These are phyloP conservation scores for Solanum lycopersicoides DNA, from an alignment of 257 asterid genomes.

Conservation along the genomic window DNA sequence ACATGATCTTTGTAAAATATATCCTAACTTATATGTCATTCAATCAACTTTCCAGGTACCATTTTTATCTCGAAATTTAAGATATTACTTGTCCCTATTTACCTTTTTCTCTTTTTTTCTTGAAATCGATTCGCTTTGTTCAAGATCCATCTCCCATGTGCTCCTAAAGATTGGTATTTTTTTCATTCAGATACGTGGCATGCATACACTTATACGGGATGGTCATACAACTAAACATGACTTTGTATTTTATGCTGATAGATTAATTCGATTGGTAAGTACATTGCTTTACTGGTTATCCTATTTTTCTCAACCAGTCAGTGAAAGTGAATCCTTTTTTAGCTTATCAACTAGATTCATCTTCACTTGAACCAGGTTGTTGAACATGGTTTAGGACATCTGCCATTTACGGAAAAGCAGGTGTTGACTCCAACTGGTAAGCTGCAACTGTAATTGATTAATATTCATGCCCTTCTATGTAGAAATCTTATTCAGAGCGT, in stretches of 20 bases:
- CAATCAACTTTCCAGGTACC: conserved; percentile 96
- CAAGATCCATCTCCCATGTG: not conserved
- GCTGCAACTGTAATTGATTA: conserved; percentile 6
- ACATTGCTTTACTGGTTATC: not conserved
- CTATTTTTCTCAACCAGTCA: not conserved
- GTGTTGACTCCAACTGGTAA: conserved; percentile 96
- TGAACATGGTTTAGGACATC: conserved; percentile 99
- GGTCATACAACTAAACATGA: conserved; percentile 88
- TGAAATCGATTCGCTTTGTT: not conserved
- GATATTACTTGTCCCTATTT: not conserved
- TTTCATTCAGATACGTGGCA: conserved; percentile 84
- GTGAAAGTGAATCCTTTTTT: not conserved
- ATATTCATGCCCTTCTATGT: not conserved
- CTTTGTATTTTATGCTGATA: conserved; percentile 87
- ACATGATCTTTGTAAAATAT: conserved; percentile 97
- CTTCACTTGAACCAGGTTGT: conserved; percentile 56
- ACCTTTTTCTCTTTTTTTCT: not conserved
- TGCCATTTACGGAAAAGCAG: conserved; percentile 96
- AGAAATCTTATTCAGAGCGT: not conserved
- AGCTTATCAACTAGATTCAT: conserved; percentile 5
- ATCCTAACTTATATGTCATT: conserved; percentile 87
- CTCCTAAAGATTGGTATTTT: conserved; percentile 7
- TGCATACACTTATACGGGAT: conserved; percentile 99
- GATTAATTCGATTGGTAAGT: conserved; percentile 89
- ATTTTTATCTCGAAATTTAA: not conserved